Conservation (phyloP, 345 rosid species). For the Salix udensis region DNA sequence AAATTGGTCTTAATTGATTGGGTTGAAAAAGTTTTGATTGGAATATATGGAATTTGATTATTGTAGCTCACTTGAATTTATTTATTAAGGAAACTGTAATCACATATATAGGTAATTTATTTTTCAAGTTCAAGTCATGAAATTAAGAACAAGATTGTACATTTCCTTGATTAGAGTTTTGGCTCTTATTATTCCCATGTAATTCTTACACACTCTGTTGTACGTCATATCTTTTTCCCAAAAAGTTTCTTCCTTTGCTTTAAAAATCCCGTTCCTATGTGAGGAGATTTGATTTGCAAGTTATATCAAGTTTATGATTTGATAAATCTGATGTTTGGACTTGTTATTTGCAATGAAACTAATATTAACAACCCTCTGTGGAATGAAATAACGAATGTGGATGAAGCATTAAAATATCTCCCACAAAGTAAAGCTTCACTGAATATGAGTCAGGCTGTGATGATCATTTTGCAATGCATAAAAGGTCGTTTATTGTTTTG, state of each 20-base stretch:
- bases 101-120: background rate
- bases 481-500: background rate
- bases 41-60: background rate
- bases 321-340: background rate
- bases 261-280: too few species aligned
- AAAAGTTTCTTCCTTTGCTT: too few species aligned
- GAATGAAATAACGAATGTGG: background rate
- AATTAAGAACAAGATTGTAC: background rate
- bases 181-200: too few species aligned
- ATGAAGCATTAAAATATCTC: background rate
- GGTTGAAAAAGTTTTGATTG: too few species aligned
- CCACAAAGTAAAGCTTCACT: background rate
- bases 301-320: background rate
- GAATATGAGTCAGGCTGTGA: background rate
- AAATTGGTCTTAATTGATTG: too few species aligned
- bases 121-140: background rate
- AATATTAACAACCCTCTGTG: background rate
- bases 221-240: too few species aligned
- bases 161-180: background rate
- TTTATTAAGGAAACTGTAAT: background rate
- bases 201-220: too few species aligned
- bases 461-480: background rate
- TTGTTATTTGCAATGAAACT: background rate
- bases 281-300: background rate
- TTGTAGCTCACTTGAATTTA: background rate